Percentiles rank a stretch among this genome's conserved stretches.
phyloP scores from a whole-genome alignment of 768 basidiomycete species.

The Suillus ampliporus region DNA sequence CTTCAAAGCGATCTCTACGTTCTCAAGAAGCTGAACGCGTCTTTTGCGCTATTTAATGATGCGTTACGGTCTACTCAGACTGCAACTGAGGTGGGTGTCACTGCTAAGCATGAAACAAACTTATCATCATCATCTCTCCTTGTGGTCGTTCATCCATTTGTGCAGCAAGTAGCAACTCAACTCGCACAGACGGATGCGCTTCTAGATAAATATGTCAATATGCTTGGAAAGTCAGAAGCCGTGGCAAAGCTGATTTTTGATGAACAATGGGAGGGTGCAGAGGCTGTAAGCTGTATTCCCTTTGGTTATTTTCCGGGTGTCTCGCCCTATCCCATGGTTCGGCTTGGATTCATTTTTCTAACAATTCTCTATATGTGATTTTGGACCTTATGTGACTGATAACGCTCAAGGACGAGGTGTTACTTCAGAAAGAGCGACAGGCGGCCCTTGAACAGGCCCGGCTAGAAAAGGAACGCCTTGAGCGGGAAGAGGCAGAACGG shows the following conservation, averaged over 20 bases:
- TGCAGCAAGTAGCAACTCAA: slow-evolving; percentile 68
- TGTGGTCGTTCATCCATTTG: neutral
- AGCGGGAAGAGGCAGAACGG: slow-evolving; percentile 40
- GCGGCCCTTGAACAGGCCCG: slow-evolving; percentile 34
- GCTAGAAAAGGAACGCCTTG: slow-evolving; percentile 38
- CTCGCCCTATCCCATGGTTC: neutral
- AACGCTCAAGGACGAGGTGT: slow-evolving; percentile 60
- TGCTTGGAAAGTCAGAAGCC: slow-evolving; percentile 73
- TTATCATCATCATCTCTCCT: neutral
- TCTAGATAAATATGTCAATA: slow-evolving; percentile 74
- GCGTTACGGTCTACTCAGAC: slow-evolving; percentile 66
- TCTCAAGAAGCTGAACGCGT: slow-evolving; percentile 72
- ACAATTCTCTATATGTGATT: neutral
- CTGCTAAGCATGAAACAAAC: neutral
- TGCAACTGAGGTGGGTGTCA: slow-evolving; percentile 66
- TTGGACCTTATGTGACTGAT: neutral
- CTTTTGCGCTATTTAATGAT: slow-evolving; percentile 71
- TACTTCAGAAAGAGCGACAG: slow-evolving; percentile 50
- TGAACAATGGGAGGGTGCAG: slow-evolving; percentile 77
- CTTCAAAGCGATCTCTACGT: slow-evolving; percentile 76
- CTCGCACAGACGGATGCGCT: slow-evolving; percentile 74
- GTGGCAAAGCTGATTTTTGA: slow-evolving; percentile 74
- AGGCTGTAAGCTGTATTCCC: slow-evolving; percentile 54
- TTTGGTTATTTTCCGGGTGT: neutral
- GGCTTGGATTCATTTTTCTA: neutral